Percentiles rank a stretch among this genome's conserved stretches.
phyloP scores from a whole-genome alignment of 768 basidiomycete species.

The Chalciporus sphaerocephalus region DNA sequence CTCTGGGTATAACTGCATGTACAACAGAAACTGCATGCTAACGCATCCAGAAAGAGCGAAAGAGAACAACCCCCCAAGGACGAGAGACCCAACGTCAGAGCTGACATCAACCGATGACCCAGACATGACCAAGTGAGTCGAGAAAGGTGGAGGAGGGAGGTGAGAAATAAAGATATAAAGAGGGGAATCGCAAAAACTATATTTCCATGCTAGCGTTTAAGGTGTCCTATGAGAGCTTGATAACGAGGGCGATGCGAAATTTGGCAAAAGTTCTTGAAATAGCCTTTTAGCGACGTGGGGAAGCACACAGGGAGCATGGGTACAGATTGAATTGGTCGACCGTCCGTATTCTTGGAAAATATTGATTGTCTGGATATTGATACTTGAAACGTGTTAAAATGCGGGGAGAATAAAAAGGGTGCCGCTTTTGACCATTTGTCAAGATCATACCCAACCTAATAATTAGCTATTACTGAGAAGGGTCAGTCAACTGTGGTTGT shows the following conservation, averaged over 20 bases:
- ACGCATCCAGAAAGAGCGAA: conserved; percentile 27
- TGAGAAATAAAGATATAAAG: not conserved
- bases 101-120: not conserved
- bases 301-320: not conserved
- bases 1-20: conserved; percentile 15
- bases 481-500: too few relatives aligned
- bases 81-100: conserved; percentile 15
- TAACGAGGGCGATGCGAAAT: not conserved
- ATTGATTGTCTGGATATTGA: not conserved
- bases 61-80: conserved; percentile 22
- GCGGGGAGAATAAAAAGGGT: too few relatives aligned
- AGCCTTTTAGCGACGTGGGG: not conserved
- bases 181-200: not conserved
- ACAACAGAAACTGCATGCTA: conserved; percentile 24
- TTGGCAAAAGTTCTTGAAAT: not conserved
- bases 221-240: not conserved
- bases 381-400: too few relatives aligned
- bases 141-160: not conserved
- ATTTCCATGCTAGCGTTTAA: not conserved
- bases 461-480: conserved; percentile 4
- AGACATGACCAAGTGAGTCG: conserved; percentile 3
- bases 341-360: not conserved
- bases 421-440: too few relatives aligned
- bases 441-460: not conserved
- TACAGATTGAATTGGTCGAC: not conserved